These are phyloP conservation scores for Ceratocystis huliohia DNA, from an alignment of 2,329 filamentous ascomycete species.

Conservation along the genomic window DNA sequence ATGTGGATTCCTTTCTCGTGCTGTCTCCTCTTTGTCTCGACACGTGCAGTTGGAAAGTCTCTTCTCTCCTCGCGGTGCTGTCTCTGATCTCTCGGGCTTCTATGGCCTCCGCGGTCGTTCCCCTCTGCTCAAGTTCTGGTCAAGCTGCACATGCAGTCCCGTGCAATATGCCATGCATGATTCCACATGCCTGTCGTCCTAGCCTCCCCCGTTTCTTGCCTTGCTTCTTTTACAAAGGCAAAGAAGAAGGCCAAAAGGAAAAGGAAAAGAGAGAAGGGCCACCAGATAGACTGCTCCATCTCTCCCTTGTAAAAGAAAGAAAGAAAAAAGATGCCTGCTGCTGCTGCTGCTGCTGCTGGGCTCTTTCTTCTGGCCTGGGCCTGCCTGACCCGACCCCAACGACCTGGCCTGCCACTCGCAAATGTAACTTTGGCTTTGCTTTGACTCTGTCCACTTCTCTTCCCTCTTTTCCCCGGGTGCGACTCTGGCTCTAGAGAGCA, in stretches of 20 bases:
- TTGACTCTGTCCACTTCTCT: neutral
- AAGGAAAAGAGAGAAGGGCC: neutral
- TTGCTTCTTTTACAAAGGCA: no score
- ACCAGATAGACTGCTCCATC: neutral
- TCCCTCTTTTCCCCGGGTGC: neutral
- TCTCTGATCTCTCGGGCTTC: neutral
- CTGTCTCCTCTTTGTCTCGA: neutral
- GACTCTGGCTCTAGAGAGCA: neutral
- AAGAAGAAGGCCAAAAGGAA: no score
- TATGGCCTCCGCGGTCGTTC: neutral
- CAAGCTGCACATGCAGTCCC: neutral
- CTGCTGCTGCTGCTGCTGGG: neutral
- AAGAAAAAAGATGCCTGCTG: neutral
- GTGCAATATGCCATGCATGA: no score
- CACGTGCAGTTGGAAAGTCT: neutral
- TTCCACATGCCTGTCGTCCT: no score
- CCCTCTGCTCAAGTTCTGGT: neutral
- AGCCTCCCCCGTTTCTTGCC: no score
- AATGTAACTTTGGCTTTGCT: neutral
- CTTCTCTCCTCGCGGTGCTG: neutral
- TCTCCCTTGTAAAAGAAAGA: neutral
- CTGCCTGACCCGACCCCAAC: neutral
- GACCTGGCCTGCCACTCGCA: neutral
- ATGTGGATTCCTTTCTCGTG: neutral
- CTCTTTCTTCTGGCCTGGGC: neutral